These are phyloP conservation scores for Wickerhamiella vanderwaltii DNA, from an alignment of 805 yeast genomes.

Conservation along the genomic window DNA sequence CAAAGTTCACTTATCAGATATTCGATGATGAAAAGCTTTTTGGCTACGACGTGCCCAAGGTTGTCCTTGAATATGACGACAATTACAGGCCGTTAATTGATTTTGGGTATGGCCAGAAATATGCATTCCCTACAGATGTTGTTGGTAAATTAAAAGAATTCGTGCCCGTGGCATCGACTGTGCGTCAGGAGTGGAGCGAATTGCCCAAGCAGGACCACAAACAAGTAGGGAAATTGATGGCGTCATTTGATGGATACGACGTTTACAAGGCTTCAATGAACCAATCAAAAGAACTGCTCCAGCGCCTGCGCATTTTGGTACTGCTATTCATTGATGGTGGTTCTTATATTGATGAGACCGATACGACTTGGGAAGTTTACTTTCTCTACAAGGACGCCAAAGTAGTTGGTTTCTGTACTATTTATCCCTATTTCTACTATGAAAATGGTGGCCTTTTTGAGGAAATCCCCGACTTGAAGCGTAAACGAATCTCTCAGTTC, in stretches of 20 bases:
- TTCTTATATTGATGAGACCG: conserved; percentile 65
- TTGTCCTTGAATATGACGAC: conserved; percentile 54
- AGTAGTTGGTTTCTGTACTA: conserved; percentile 71
- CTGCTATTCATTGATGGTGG: conserved; percentile 89
- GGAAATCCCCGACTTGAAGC: conserved; percentile 24
- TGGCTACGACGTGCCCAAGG: conserved; percentile 62
- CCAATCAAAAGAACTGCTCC: conserved; percentile 2
- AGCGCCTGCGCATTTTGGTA: conserved; percentile 56
- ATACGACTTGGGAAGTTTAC: conserved; percentile 71
- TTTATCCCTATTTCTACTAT: conserved; percentile 73
- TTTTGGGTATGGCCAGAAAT: conserved; percentile 41
- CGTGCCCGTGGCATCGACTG: conserved; percentile 46
- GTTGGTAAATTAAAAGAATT: conserved; percentile 40
- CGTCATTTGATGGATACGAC: conserved; percentile 27
- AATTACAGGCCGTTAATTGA: conserved; percentile 64
- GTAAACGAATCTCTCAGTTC: conserved; percentile 81
- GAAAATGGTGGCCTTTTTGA: conserved; percentile 40
- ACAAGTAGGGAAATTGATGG: conserved; percentile 7
- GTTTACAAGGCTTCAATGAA: conserved; percentile 35
- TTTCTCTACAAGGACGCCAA: conserved; percentile 36
- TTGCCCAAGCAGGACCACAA: conserved; percentile 21
- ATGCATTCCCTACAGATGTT: conserved; percentile 47
- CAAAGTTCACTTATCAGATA: conserved; percentile 81
- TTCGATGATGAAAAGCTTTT: conserved; percentile 79
- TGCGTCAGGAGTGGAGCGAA: conserved; percentile 58